Conservation (phyloP, 108 stramenopile genomes). For the Cyclotella choctawhatcheeana region DNA sequence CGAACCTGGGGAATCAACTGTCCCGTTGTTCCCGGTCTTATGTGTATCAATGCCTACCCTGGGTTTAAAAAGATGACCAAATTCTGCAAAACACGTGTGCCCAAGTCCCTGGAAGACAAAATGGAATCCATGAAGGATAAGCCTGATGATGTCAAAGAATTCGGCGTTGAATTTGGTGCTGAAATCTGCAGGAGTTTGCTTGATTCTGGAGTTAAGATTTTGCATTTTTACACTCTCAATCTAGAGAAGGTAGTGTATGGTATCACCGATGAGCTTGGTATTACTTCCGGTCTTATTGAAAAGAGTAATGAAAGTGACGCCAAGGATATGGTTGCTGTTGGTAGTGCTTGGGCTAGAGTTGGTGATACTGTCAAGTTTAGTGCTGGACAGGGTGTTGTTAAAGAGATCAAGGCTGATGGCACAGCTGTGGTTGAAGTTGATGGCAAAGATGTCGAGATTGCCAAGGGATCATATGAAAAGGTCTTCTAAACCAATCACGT, state of each 20-base stretch:
- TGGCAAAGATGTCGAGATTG: slow-evolving; percentile 58
- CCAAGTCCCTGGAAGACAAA: slow-evolving; percentile 68
- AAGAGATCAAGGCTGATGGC: slow-evolving; percentile 69
- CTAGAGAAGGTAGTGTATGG: slow-evolving; percentile 94
- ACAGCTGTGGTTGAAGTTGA: slow-evolving; percentile 66
- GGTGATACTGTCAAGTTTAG: slow-evolving; percentile 85
- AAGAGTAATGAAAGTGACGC: slow-evolving; percentile 79
- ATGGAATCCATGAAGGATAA: slow-evolving; percentile 95
- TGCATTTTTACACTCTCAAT: slow-evolving; percentile 99
- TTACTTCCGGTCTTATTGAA: slow-evolving; percentile 56
- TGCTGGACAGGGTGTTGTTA: slow-evolving; percentile 77
- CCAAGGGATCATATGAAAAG: slow-evolving; percentile 70
- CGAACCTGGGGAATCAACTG: slow-evolving; percentile 88
- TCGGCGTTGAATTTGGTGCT: slow-evolving; percentile 94
- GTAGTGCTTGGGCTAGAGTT: slow-evolving; percentile 90
- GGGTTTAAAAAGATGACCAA: slow-evolving; percentile 98
- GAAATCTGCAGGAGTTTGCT: slow-evolving; percentile 87
- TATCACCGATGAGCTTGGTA: slow-evolving; percentile 82
- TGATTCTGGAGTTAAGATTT: slow-evolving; percentile 75
- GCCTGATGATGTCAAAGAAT: slow-evolving; percentile 83
- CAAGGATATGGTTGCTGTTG: slow-evolving; percentile 82
- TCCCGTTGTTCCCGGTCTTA: slow-evolving; percentile 97
- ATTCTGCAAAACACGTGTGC: slow-evolving; percentile 99
- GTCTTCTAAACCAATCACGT: slow-evolving; percentile 45
- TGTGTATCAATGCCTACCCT: slow-evolving; percentile 97